Percentiles rank a stretch among this genome's conserved stretches.
Conservation (phyloP, 179 eudicot species). For the Beta macrorhiza region DNA sequence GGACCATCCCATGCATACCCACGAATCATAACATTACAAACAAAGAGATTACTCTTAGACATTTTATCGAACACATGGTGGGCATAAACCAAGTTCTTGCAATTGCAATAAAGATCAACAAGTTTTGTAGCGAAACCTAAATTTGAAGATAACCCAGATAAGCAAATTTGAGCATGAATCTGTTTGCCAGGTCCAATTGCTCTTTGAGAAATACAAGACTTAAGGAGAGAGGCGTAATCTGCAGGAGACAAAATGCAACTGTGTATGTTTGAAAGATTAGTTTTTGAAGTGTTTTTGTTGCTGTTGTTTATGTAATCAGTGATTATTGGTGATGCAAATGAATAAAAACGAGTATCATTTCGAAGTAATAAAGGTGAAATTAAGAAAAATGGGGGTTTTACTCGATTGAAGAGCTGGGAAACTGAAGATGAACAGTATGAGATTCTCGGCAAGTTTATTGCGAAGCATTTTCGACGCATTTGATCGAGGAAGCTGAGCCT, state of each 20-base stretch:
- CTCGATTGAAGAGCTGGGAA: constrained; percentile 6
- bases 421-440: not conserved
- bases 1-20: constrained; percentile 96
- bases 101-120: constrained; percentile 58
- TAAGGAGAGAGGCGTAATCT: constrained; percentile 45
- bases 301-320: not conserved
- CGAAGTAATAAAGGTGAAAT: constrained; percentile 11
- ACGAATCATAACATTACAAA: constrained; percentile 84
- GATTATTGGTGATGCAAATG: constrained; percentile 18
- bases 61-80: constrained; percentile 70
- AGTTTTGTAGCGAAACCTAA: constrained; percentile 60
- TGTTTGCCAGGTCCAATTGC: constrained; percentile 73
- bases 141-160: constrained; percentile 45
- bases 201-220: constrained; percentile 49
- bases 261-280: constrained; percentile 13
- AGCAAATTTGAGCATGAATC: constrained; percentile 59
- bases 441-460: constrained; percentile 14
- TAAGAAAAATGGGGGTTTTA: constrained; percentile 1
- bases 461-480: constrained; percentile 23
- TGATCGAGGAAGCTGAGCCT: not conserved
- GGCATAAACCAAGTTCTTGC: constrained; percentile 48
- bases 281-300: constrained; percentile 11
- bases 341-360: constrained; percentile 18
- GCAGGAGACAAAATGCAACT: constrained; percentile 22
- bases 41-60: constrained; percentile 60